Evolutionary conservation across 306 rosid genomes (phyloP).

Genomic region (Prunus campanulata): DNA sequence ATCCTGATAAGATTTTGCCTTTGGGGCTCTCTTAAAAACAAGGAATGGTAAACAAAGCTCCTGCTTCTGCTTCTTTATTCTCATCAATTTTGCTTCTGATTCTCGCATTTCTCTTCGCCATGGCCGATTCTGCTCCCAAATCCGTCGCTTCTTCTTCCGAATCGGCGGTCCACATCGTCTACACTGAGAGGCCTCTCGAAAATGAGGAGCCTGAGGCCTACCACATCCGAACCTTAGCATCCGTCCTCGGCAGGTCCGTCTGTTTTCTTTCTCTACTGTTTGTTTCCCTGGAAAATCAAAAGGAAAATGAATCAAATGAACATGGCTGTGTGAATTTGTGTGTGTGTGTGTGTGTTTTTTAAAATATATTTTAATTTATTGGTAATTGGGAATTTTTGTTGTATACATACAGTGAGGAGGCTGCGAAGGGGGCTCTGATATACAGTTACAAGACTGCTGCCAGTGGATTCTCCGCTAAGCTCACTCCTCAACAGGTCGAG

Average conservation of each 20-base stretch:
- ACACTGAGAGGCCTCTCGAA: conserved; percentile 61
- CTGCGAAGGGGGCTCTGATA: conserved; percentile 87
- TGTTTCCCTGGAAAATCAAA: conserved; percentile 6
- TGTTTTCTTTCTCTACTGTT: conserved; percentile 1
- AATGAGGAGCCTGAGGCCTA: conserved; percentile 70
- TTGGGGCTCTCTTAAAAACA: not conserved
- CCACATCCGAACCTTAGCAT: conserved; percentile 80
- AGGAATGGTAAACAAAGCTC: conserved; percentile 1
- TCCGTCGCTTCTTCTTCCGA: conserved; percentile 25
- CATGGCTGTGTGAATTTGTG: not conserved
- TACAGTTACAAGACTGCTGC: conserved; percentile 86
- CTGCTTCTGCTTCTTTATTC: not conserved
- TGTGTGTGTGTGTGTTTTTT: not conserved
- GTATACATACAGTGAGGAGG: conserved; percentile 55
- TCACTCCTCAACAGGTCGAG: conserved; percentile 59
- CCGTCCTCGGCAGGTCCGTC: conserved; percentile 79
- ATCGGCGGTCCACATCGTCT: conserved; percentile 73
- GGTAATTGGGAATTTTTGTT: not conserved
- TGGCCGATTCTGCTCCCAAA: conserved; percentile 47
- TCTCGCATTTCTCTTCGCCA: conserved; percentile 18
- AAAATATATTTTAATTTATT: not conserved
- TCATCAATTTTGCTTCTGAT: conserved; percentile 1
- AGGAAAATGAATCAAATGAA: not conserved
- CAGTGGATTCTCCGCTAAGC: conserved; percentile 92
- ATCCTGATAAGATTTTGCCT: no score